Base-by-base conservation (phyloP, 441 rosid genomes). In the California macrophylla region DNA sequence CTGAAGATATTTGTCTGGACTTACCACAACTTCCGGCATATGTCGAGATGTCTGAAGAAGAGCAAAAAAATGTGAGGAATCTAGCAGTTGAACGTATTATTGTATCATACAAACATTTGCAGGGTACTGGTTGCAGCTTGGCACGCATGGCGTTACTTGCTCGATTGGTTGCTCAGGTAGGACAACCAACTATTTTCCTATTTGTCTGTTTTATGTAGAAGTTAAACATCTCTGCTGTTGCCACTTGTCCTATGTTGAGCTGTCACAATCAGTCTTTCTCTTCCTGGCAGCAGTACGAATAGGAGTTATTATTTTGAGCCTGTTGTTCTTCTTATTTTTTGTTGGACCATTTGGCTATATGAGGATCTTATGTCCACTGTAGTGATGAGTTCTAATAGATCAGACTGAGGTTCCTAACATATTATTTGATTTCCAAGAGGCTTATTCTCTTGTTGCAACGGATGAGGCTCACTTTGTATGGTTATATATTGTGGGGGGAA, bases 101-200 rank as follows among this genome's bases (percentile, higher is more conserved):
- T 75, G 85, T 84, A 70, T 87, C 97, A 58, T 84, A 83, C 86
- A 83, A 81, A 81, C 84, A 76, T 81, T 79, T 87, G 21, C 68
- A 78, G 71, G 88, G 86, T 72, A 75, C 81, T 50, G 89, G 85
- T 74, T 85, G 77, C 80, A 82, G 78, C 72, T 73, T 74, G 77
- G 86, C 72, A 23, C 83, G 85, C 69, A 87, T 89, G 89, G 84
- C 86, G 36, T 80, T 96, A 76, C 88, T 96, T 82, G 86, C 99
- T 70, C 89, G 97, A 67, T 82, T 96, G 79, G 87, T 85, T 75
- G 92, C 96, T 76, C 90, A 89, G 96, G 99, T 90, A 80, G 75
- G 69, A 40, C 61, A 30, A 66, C 70, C n/a, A n/a, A n/a, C 30
- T 67, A 16, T 61, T 54, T 36, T 62, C 26, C 77, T 68, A 23